Percentiles rank a stretch among this genome's conserved stretches.
phyloP scores from a whole-genome alignment of 2,329 filamentous ascomycete species.

The Alternaria angustiovoidea region DNA sequence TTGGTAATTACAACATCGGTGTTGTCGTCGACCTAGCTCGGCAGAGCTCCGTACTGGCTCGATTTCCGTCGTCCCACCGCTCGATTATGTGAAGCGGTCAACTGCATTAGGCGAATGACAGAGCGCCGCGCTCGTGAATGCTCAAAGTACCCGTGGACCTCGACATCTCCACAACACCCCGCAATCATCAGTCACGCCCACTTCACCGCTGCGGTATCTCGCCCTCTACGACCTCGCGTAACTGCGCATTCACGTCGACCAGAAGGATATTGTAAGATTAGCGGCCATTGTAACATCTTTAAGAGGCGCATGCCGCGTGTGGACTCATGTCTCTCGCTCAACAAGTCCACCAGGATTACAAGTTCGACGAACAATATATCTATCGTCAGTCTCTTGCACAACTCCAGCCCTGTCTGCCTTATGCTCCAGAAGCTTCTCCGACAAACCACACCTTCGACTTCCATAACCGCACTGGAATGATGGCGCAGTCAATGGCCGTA shows the following conservation, averaged over 20 bases:
- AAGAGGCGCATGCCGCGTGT: slow-evolving; percentile 13
- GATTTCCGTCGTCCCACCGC: slow-evolving; percentile 27
- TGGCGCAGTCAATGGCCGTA: slow-evolving; percentile 24
- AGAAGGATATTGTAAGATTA: slow-evolving; percentile 18
- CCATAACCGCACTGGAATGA: slow-evolving; percentile 18
- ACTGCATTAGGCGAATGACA: slow-evolving; percentile 30
- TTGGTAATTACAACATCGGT: slow-evolving; percentile 13
- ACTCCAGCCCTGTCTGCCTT: slow-evolving; percentile 8
- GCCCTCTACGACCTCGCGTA: neutral
- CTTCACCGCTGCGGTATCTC: slow-evolving; percentile 9
- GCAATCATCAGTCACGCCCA: slow-evolving; percentile 28
- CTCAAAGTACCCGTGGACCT: slow-evolving; percentile 19
- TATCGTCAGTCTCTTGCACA: slow-evolving; percentile 7
- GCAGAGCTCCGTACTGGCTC: slow-evolving; percentile 12
- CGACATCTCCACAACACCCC: slow-evolving; percentile 18
- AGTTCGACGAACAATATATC: slow-evolving; percentile 6
- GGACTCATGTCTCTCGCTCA: slow-evolving; percentile 26
- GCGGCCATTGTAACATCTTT: slow-evolving; percentile 6
- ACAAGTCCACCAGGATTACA: slow-evolving; percentile 11
- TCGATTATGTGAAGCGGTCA: slow-evolving; percentile 33
- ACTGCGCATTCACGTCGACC: slow-evolving; percentile 18
- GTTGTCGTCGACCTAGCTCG: slow-evolving; percentile 3
- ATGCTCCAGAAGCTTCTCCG: slow-evolving; percentile 5
- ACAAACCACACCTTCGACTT: neutral
- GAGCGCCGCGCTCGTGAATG: slow-evolving; percentile 26